phyloP scores from a whole-genome alignment of 208 protist genomes.

The Leishmania braziliensis region DNA sequence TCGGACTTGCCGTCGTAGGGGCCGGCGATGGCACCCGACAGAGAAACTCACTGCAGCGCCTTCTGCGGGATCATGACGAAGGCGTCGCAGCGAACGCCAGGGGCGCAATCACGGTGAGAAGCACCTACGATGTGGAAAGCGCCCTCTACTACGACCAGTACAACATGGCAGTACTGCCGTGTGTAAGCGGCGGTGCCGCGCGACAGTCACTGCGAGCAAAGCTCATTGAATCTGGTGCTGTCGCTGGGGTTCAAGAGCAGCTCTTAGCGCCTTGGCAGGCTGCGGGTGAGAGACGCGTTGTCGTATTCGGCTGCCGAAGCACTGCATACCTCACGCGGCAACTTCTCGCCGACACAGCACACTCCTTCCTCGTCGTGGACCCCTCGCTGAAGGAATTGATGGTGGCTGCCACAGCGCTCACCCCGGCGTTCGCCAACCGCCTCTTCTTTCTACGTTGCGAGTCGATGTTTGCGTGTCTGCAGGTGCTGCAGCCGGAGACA shows the following conservation, averaged over 20 bases:
- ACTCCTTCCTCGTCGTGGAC: constrained; percentile 69
- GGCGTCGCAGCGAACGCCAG: constrained; percentile 37
- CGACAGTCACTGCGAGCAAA: constrained; percentile 39
- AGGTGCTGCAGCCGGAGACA: constrained; percentile 39
- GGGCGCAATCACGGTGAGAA: constrained; percentile 27
- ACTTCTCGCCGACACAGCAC: constrained; percentile 30
- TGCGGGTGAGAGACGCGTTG: constrained; percentile 26
- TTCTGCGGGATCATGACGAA: constrained; percentile 43
- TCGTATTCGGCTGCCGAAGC: constrained; percentile 71
- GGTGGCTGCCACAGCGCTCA: constrained; percentile 34
- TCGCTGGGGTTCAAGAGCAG: constrained; percentile 18
- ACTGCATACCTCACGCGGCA: constrained; percentile 56
- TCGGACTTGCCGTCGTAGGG: constrained; percentile 8
- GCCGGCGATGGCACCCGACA: constrained; percentile 19
- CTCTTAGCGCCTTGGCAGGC: constrained; percentile 36
- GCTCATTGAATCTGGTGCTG: constrained; percentile 25
- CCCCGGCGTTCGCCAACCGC: constrained; percentile 19
- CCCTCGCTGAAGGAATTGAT: constrained; percentile 53
- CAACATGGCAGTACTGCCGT: constrained; percentile 51
- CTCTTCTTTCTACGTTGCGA: constrained; percentile 78
- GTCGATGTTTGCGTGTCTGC: constrained; percentile 66
- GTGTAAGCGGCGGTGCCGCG: constrained; percentile 44
- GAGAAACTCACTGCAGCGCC: constrained; percentile 19
- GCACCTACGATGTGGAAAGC: constrained; percentile 48
- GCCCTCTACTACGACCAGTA: constrained; percentile 55